Percentiles rank a stretch among this genome's conserved stretches.
These are phyloP conservation scores for Scutellaria baicalensis DNA, from an alignment of 257 asterid species.

Conservation along the genomic window DNA sequence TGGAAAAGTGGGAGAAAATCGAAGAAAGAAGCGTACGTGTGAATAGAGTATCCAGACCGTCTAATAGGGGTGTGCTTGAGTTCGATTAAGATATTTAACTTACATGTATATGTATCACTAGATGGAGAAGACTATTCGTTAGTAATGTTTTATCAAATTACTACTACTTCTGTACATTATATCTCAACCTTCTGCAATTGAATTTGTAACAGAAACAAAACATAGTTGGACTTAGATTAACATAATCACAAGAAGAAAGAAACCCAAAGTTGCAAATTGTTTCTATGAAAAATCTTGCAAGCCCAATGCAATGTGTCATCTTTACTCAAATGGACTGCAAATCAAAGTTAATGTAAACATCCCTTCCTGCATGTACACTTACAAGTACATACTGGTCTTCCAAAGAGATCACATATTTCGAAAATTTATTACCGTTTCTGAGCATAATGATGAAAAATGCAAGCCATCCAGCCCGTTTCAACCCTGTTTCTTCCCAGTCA, in stretches of 20 bases:
- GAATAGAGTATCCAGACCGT: background rate
- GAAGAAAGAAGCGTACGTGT: background rate
- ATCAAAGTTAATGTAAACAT: background rate
- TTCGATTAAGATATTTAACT: background rate
- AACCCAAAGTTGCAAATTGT: background rate
- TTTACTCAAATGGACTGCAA: background rate
- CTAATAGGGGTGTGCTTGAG: background rate
- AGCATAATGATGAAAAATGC: background rate
- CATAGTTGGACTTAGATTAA: background rate
- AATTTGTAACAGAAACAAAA: background rate
- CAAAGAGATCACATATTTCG: background rate
- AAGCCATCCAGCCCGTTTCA: slow-evolving; percentile 7
- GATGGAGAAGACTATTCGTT: background rate
- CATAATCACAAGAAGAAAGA: background rate
- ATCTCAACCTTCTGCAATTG: background rate
- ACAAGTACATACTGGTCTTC: background rate
- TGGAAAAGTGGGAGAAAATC: slow-evolving; percentile 25
- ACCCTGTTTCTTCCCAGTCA: slow-evolving; percentile 61
- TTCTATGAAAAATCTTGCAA: background rate
- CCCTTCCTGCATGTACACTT: slow-evolving; percentile 4
- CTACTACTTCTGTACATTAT: background rate
- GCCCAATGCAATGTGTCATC: background rate
- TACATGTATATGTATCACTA: background rate
- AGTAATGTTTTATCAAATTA: background rate
- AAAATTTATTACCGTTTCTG: slow-evolving; percentile 16